A percentile compares a stretch with the other conserved stretches of the same genome.
These are phyloP conservation scores for Mercurialis annua DNA, from an alignment of 345 rosid species.

Conservation along the genomic window DNA sequence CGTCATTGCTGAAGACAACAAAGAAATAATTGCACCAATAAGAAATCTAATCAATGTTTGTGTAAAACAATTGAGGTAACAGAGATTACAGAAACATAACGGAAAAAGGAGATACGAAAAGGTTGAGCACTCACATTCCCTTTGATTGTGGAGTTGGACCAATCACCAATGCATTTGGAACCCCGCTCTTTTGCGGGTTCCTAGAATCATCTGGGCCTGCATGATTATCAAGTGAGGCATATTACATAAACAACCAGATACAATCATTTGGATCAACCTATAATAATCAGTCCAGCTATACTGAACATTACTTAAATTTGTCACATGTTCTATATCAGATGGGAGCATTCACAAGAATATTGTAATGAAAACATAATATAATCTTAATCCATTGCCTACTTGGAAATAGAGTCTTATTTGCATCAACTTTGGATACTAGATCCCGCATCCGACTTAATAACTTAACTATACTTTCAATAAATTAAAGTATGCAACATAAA, in stretches of 20 bases:
- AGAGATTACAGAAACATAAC: not conserved
- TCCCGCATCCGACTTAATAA: not conserved
- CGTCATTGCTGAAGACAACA: slow-evolving; percentile 44
- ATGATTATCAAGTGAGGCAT: slow-evolving; percentile 4
- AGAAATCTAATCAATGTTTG: not conserved
- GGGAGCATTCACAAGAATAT: not conserved
- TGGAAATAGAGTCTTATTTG: not conserved
- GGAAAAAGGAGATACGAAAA: not conserved
- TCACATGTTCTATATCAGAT: not conserved
- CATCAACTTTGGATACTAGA: not conserved
- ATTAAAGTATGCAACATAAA: not conserved
- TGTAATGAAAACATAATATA: not conserved
- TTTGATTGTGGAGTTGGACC: slow-evolving; percentile 80
- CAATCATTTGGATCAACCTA: not conserved
- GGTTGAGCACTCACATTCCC: slow-evolving; percentile 44
- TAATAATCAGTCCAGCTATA: not conserved
- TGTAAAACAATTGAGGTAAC: not conserved
- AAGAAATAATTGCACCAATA: slow-evolving; percentile 11
- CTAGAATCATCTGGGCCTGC: slow-evolving; percentile 64
- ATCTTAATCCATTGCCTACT: not conserved
- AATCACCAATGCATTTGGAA: slow-evolving; percentile 64
- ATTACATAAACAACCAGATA: not conserved
- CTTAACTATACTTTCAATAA: not conserved
- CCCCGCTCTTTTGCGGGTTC: slow-evolving; percentile 44
- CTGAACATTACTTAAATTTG: not conserved